These are phyloP conservation scores for Colletotrichum cereale DNA, from an alignment of 2,329 filamentous ascomycete genomes.

Conservation along the genomic window DNA sequence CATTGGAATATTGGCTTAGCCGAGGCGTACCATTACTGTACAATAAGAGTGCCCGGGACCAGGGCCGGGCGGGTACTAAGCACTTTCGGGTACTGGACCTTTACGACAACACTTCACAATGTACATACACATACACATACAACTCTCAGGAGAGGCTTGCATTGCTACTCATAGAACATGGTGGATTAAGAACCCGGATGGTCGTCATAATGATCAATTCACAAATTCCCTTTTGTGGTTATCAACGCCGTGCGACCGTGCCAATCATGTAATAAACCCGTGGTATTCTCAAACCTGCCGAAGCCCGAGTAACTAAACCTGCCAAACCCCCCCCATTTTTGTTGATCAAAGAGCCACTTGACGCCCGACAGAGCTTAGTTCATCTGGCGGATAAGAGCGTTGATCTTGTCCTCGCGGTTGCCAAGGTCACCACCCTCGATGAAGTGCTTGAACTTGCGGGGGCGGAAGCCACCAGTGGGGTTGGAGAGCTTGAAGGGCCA, in stretches of 20 bases:
- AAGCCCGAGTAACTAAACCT: slow-evolving; percentile 46
- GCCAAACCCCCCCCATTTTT: slow-evolving; percentile 47
- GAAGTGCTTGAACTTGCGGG: slow-evolving; percentile 99
- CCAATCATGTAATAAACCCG: slow-evolving; percentile 41
- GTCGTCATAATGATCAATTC: slow-evolving; percentile 49
- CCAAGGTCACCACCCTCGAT: slow-evolving; percentile 98
- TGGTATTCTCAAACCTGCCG: slow-evolving; percentile 42
- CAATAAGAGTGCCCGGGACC: neutral
- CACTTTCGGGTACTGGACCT: no score
- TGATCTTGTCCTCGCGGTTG: slow-evolving; percentile 99
- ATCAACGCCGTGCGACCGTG: slow-evolving; percentile 53
- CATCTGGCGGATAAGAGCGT: slow-evolving; percentile 96
- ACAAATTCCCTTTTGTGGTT: slow-evolving; percentile 45
- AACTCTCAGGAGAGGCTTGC: slow-evolving; percentile 35
- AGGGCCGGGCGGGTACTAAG: neutral
- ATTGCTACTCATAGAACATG: slow-evolving; percentile 39
- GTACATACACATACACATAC: neutral
- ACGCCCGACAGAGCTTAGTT: slow-evolving; percentile 72
- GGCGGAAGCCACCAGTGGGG: slow-evolving; percentile 95
- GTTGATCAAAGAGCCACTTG: slow-evolving; percentile 33
- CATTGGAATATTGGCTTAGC: neutral
- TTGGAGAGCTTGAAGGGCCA: slow-evolving; percentile 99
- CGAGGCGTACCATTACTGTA: neutral
- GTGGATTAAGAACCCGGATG: slow-evolving; percentile 27
- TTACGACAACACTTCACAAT: neutral